These are phyloP conservation scores for Sedum album DNA, from an alignment of 164 flowering plant species.

Conservation along the genomic window DNA sequence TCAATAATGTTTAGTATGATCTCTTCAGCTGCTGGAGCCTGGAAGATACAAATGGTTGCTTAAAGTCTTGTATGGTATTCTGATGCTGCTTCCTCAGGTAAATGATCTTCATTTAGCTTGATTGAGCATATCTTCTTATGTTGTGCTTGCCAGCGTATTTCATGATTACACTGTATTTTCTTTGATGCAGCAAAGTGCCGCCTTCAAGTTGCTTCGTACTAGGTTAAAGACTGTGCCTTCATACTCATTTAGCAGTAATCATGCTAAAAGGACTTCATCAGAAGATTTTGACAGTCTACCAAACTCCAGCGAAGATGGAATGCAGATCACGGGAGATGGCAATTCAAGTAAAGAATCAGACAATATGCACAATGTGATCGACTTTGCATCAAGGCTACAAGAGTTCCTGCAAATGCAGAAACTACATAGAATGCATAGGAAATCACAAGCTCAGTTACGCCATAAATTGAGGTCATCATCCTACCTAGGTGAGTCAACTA, in stretches of 20 bases:
- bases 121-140: neutral
- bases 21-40: conserved; percentile 77
- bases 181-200: conserved; percentile 85
- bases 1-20: neutral
- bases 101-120: neutral
- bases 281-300: conserved; percentile 25
- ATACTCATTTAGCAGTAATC: conserved; percentile 52
- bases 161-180: conserved; percentile 6
- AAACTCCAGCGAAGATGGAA: conserved; percentile 21
- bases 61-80: conserved; percentile 82
- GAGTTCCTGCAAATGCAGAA: conserved; percentile 73
- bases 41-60: conserved; percentile 79
- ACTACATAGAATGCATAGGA: conserved; percentile 55
- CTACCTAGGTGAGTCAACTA: neutral
- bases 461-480: conserved; percentile 29
- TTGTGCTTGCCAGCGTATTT: neutral
- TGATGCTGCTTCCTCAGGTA: conserved; percentile 99
- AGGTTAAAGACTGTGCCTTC: conserved; percentile 80
- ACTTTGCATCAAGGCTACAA: conserved; percentile 55
- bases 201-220: conserved; percentile 77
- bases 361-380: conserved; percentile 46
- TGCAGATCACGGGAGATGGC: conserved; percentile 43
- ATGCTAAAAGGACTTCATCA: conserved; percentile 27
- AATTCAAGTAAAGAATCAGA: conserved; percentile 33
- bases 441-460: conserved; percentile 35